phyloP scores from a whole-genome alignment of 176 grass and related monocot species.

The Tuctoria greenei region DNA sequence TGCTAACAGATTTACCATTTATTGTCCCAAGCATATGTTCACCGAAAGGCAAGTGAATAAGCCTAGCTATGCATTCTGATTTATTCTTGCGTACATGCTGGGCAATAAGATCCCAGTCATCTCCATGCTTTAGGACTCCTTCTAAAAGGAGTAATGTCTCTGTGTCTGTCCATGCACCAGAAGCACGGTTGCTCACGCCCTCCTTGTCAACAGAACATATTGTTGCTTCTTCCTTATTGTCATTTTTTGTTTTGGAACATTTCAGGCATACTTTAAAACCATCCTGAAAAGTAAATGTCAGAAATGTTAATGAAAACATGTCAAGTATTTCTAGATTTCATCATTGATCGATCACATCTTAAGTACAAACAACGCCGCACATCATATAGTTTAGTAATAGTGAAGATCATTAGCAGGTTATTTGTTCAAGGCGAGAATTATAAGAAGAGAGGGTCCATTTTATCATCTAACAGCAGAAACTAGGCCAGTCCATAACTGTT shows the following conservation, averaged over 20 bases:
- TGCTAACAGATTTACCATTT: constrained; percentile 61
- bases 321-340: background rate
- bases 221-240: constrained; percentile 37
- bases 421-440: background rate
- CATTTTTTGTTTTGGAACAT: constrained; percentile 63
- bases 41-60: constrained; percentile 92
- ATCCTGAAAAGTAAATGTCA: constrained; percentile 52
- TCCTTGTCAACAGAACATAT: constrained; percentile 38
- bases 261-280: constrained; percentile 65
- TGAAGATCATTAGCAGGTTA: constrained; percentile 10
- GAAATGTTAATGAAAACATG: constrained; percentile 19
- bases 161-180: constrained; percentile 72
- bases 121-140: constrained; percentile 96
- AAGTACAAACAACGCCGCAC: background rate
- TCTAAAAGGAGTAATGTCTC: constrained; percentile 94
- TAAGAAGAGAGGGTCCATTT: background rate
- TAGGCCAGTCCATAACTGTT: background rate
- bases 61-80: constrained; percentile 89
- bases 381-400: background rate
- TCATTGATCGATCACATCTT: no score
- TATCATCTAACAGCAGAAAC: background rate
- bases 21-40: constrained; percentile 76
- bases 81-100: constrained; percentile 95
- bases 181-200: constrained; percentile 24
- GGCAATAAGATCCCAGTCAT: constrained; percentile 96